Evolutionary conservation across 768 basidiomycete genomes (phyloP).

Genomic region (Termitomyces sp.): DNA sequence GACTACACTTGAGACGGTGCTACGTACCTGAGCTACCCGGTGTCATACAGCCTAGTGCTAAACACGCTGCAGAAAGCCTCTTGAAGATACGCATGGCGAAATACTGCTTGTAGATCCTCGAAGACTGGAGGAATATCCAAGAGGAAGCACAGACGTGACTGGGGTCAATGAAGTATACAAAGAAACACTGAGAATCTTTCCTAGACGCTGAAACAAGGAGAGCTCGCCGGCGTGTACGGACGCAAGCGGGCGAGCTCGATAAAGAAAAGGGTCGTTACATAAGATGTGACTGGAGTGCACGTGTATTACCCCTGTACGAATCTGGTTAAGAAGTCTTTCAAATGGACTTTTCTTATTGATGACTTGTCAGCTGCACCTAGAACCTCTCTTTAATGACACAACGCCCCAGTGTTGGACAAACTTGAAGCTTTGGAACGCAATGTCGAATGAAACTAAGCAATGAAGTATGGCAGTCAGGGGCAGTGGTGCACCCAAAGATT

Average conservation of each 20-base stretch:
- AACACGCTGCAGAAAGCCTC: slow-evolving; percentile 14
- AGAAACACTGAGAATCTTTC: background rate
- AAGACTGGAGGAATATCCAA: background rate
- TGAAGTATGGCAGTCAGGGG: background rate
- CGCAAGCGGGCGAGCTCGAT: background rate
- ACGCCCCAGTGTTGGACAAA: background rate
- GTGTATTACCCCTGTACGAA: background rate
- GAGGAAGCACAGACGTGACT: background rate
- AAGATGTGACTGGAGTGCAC: background rate
- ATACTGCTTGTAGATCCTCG: background rate
- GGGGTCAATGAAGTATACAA: background rate
- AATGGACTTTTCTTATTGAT: background rate
- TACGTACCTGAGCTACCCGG: slow-evolving; percentile 24
- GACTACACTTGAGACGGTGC: background rate
- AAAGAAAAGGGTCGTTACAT: background rate
- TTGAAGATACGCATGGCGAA: slow-evolving; percentile 10
- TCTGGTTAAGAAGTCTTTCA: background rate
- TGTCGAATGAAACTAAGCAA: background rate
- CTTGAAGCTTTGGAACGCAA: background rate
- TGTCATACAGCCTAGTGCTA: slow-evolving; percentile 21
- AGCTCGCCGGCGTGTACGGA: background rate
- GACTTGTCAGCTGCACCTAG: background rate
- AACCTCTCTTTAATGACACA: background rate
- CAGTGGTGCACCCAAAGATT: background rate
- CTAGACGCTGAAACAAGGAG: background rate